Percentiles rank a stretch among this genome's conserved stretches.
These are phyloP conservation scores for Neofusicoccum laricinum DNA, from an alignment of 2,329 filamentous ascomycete genomes.

Conservation along the genomic window DNA sequence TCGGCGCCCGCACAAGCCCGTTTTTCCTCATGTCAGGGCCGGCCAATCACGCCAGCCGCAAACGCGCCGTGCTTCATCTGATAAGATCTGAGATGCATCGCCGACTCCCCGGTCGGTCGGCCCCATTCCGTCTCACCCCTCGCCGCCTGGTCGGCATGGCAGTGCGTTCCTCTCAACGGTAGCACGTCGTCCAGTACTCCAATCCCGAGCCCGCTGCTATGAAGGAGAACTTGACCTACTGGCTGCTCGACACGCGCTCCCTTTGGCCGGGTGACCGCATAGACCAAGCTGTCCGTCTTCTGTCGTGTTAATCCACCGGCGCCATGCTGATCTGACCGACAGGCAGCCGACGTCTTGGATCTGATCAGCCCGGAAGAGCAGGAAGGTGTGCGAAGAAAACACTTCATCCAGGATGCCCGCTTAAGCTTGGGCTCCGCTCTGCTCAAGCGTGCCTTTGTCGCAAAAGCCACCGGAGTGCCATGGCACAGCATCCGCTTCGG, in stretches of 20 bases:
- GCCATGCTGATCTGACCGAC: background rate
- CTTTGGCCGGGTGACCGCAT: constrained; percentile 47
- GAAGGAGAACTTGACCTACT: constrained; percentile 38
- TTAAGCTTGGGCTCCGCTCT: constrained; percentile 71
- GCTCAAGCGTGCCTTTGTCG: constrained; percentile 69
- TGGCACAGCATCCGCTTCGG: constrained; percentile 60
- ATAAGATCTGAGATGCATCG: background rate
- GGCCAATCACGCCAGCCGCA: constrained; percentile 7
- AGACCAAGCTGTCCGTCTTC: constrained; percentile 32
- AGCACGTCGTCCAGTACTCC: background rate
- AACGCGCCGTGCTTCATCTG: background rate
- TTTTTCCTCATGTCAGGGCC: constrained; percentile 2
- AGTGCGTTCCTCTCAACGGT: background rate
- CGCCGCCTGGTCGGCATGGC: background rate
- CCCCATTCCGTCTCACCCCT: background rate
- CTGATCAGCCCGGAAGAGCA: constrained; percentile 54
- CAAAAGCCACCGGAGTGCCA: constrained; percentile 55
- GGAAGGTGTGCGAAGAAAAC: constrained; percentile 57
- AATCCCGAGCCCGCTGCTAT: background rate
- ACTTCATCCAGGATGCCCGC: constrained; percentile 69
- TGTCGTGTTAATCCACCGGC: background rate
- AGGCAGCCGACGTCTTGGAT: constrained; percentile 43
- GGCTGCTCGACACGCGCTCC: constrained; percentile 49
- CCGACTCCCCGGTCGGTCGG: background rate
- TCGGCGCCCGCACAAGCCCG: background rate